Evolutionary conservation across 257 asterid species (phyloP).

Genomic region (Coffea eugenioides): DNA sequence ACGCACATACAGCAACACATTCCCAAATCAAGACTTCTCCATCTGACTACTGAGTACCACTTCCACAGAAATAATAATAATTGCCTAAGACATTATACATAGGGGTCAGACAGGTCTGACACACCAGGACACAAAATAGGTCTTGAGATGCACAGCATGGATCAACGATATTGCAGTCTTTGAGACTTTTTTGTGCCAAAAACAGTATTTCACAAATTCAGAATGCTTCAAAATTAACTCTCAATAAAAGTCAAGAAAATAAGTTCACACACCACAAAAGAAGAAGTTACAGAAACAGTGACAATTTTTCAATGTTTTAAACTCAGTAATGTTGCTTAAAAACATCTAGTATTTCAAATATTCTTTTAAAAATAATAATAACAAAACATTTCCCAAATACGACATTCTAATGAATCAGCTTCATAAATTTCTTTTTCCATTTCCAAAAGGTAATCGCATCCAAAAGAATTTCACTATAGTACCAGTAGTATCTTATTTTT

Average conservation of each 20-base stretch:
- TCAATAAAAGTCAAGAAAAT: neutral
- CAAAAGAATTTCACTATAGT: neutral
- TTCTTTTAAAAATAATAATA: neutral
- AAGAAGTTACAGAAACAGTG: neutral
- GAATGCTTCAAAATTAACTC: neutral
- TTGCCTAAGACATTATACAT: neutral
- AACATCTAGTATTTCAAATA: neutral
- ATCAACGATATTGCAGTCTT: neutral
- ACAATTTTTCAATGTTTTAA: neutral
- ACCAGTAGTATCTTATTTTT: neutral
- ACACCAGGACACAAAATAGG: neutral
- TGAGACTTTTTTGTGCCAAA: neutral
- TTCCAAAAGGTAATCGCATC: neutral
- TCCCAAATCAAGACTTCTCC: neutral
- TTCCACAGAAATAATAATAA: neutral
- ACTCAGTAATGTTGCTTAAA: neutral
- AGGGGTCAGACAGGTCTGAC: neutral
- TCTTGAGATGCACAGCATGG: no score
- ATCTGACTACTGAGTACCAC: neutral
- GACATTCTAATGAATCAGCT: neutral
- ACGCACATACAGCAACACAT: neutral
- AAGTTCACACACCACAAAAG: neutral
- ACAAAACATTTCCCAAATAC: neutral
- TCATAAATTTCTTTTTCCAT: neutral
- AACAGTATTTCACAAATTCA: neutral